A percentile compares a stretch with the other conserved stretches of the same genome.
Conservation (phyloP, 331 rosid genomes). For the Saraca asoca region DNA sequence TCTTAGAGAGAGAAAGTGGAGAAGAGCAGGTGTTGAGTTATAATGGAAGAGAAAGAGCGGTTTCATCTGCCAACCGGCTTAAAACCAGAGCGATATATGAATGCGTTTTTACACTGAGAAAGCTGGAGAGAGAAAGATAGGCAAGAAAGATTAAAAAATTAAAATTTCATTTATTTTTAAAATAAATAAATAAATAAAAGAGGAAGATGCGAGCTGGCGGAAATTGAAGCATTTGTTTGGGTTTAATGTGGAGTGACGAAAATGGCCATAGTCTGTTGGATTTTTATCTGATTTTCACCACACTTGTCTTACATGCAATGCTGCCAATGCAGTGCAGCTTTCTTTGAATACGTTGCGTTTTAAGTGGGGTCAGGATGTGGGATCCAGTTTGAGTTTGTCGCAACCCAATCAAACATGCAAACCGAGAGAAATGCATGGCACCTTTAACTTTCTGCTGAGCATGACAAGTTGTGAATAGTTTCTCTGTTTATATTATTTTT, state of each 20-base stretch:
- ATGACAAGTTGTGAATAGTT: too few relatives aligned
- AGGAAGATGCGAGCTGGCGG: constrained; percentile 75
- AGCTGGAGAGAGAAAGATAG: background rate
- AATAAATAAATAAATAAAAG: background rate
- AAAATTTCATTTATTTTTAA: background rate
- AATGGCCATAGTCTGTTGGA: constrained; percentile 11
- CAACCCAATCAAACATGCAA: too few relatives aligned
- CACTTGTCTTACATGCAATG: constrained; percentile 84
- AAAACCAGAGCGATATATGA: constrained; percentile 13
- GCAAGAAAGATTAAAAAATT: background rate
- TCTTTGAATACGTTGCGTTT: background rate
- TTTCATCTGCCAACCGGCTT: constrained; percentile 51
- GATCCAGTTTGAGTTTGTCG: too few relatives aligned
- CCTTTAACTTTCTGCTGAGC: too few relatives aligned
- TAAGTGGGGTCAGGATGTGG: too few relatives aligned
- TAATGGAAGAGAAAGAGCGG: constrained; percentile 43
- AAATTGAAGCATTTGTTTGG: constrained; percentile 51
- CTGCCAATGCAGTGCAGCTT: constrained; percentile 28
- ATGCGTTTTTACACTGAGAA: background rate
- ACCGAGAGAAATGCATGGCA: too few relatives aligned
- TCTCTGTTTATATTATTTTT: too few relatives aligned
- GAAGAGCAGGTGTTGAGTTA: constrained; percentile 35
- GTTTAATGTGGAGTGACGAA: constrained; percentile 34
- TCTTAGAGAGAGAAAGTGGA: background rate
- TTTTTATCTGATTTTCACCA: constrained; percentile 36